Percentiles rank a stretch among this genome's conserved stretches.
phyloP scores from a whole-genome alignment of 768 basidiomycete species.

The Boletus speciosus region DNA sequence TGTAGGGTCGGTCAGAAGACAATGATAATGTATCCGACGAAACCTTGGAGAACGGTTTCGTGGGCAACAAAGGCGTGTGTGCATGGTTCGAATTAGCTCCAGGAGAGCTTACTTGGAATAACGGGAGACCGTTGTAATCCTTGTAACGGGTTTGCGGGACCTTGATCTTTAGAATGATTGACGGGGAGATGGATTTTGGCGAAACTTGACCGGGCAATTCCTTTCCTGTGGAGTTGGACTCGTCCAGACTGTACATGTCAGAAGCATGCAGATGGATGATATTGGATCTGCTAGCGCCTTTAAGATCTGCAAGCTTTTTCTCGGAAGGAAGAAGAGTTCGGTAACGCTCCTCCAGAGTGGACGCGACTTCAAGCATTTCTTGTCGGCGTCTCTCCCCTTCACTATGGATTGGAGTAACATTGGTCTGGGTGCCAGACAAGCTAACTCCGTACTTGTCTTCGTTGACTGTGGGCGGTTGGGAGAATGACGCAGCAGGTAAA shows the following conservation, averaged over 20 bases:
- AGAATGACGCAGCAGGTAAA: conserved; percentile 57
- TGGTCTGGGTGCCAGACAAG: conserved; percentile 35
- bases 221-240: conserved; percentile 3
- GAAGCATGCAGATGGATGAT: conserved; percentile 12
- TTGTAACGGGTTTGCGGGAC: conserved; percentile 28
- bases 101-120: conserved; percentile 15
- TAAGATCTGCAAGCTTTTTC: conserved; percentile 39
- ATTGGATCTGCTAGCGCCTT: conserved; percentile 17
- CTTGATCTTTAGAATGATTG: conserved; percentile 35
- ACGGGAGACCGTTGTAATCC: conserved; percentile 8
- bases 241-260: conserved; percentile 18
- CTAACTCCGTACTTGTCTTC: conserved; percentile 27
- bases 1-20: conserved; percentile 28
- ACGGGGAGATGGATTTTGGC: conserved; percentile 17
- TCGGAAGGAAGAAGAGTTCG: conserved; percentile 71
- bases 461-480: conserved; percentile 28
- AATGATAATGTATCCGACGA: conserved; percentile 30
- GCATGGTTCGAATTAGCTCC: conserved; percentile 11
- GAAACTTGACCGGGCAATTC: conserved; percentile 11
- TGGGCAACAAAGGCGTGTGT: conserved; percentile 15
- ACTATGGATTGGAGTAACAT: conserved; percentile 36
- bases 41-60: conserved; percentile 28
- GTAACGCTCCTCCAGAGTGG: conserved; percentile 67
- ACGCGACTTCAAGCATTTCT: conserved; percentile 72
- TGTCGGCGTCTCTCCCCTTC: conserved; percentile 75